Evolutionary conservation across 768 basidiomycete genomes (phyloP).

Genomic region (Leccinum broughii): DNA sequence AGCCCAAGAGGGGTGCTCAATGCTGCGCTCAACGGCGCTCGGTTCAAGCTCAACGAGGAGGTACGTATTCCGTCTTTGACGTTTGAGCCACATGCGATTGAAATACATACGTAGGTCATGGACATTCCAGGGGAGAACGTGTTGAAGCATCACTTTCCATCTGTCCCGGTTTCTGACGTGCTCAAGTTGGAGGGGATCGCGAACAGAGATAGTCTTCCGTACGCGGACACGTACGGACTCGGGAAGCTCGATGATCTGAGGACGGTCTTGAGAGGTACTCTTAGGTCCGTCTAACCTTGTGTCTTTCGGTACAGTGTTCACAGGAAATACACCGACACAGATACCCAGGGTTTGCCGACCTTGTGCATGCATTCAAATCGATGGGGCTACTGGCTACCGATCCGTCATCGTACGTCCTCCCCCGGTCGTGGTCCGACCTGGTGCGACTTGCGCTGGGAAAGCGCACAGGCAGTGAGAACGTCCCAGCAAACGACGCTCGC

Average conservation of each 20-base stretch:
- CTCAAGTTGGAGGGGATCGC: constrained; percentile 80
- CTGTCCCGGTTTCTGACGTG: constrained; percentile 64
- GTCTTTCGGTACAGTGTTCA: no score
- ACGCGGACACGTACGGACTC: constrained; percentile 65
- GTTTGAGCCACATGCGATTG: neutral
- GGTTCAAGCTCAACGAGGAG: constrained; percentile 56
- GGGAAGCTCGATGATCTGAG: constrained; percentile 42
- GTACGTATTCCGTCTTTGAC: constrained; percentile 36
- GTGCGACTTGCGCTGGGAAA: constrained; percentile 36
- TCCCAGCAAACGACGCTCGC: constrained; percentile 20
- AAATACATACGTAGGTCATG: constrained; percentile 36
- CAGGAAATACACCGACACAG: constrained; percentile 35
- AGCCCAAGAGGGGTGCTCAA: constrained; percentile 82
- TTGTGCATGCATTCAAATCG: constrained; percentile 70
- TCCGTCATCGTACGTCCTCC: constrained; percentile 18
- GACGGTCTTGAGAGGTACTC: constrained; percentile 81
- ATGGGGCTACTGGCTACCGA: constrained; percentile 64
- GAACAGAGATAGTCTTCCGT: constrained; percentile 79
- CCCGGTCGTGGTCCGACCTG: constrained; percentile 37
- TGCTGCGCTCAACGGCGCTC: constrained; percentile 74
- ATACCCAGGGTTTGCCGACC: constrained; percentile 78
- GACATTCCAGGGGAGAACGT: constrained; percentile 54
- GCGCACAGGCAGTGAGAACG: neutral
- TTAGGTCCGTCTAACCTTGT: constrained; percentile 50
- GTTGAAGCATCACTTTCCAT: constrained; percentile 56